A percentile compares a stretch with the other conserved stretches of the same genome.
Evolutionary conservation across 2,329 filamentous ascomycete species (phyloP).

Genomic region (Claviceps quebecensis): DNA sequence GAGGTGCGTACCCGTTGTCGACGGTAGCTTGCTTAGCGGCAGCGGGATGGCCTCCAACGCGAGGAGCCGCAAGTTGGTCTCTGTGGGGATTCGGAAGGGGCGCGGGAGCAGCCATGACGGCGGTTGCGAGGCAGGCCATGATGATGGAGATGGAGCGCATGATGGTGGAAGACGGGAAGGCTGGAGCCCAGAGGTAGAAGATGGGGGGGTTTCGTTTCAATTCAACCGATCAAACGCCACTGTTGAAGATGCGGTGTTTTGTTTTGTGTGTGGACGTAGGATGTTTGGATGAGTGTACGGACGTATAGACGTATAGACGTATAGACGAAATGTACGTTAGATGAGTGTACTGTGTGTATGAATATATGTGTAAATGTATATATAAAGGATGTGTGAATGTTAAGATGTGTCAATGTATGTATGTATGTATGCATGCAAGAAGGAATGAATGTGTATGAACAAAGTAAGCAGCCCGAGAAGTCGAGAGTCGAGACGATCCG

Average conservation of each 20-base stretch:
- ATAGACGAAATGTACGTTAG: not conserved
- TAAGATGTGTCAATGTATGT: not conserved
- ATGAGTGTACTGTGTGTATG: not conserved
- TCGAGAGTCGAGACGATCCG: too few species aligned
- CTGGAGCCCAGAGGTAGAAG: too few species aligned
- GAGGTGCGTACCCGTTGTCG: conserved; percentile 2
- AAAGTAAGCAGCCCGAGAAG: too few species aligned
- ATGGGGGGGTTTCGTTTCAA: too few species aligned
- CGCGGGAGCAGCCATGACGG: not conserved
- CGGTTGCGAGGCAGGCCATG: conserved; percentile 3
- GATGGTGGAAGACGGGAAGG: not conserved
- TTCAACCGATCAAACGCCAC: too few species aligned
- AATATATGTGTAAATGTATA: not conserved
- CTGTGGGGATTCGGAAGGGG: conserved; percentile 2
- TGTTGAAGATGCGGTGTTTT: not conserved
- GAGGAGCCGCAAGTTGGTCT: conserved; percentile 2
- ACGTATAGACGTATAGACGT: not conserved
- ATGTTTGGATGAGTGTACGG: too few species aligned
- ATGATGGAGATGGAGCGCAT: conserved; percentile 3
- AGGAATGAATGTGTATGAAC: not conserved
- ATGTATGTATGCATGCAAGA: too few species aligned
- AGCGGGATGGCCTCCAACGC: not conserved
- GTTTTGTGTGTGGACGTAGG: not conserved
- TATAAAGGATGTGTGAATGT: not conserved
- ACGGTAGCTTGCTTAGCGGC: not conserved